Conservation (phyloP, 768 basidiomycete genomes). For the Arthromyces matolae region DNA sequence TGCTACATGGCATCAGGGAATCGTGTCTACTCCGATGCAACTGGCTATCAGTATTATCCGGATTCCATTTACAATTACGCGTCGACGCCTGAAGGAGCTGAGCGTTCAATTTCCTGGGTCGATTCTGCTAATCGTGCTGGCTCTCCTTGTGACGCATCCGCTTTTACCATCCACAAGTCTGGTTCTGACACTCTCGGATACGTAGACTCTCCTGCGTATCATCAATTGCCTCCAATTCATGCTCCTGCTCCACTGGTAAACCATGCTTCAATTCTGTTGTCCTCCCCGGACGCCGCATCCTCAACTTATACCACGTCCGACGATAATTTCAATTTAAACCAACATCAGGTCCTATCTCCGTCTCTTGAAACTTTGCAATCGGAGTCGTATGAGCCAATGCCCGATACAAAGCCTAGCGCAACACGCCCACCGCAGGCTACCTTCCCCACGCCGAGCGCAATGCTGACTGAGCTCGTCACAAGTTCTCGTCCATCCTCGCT, state of each 20-base stretch:
- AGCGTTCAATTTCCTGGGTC: too few relatives aligned
- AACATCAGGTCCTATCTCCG: neutral
- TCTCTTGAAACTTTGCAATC: too few relatives aligned
- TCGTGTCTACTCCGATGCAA: too few relatives aligned
- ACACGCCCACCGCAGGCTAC: conserved; percentile 29
- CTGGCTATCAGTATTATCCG: neutral
- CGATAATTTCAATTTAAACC: conserved; percentile 1
- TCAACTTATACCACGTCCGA: neutral
- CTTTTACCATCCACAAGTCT: too few relatives aligned
- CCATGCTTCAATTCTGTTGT: conserved; percentile 15
- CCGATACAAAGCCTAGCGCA: conserved; percentile 5
- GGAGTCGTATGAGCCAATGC: conserved; percentile 7
- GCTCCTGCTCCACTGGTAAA: conserved; percentile 25
- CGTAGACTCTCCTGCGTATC: conserved; percentile 8
- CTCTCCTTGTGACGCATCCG: too few relatives aligned
- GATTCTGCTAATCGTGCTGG: too few relatives aligned
- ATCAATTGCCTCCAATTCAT: conserved; percentile 23
- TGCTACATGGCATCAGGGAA: too few relatives aligned
- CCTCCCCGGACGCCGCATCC: neutral
- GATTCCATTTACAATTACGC: neutral
- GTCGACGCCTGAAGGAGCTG: neutral
- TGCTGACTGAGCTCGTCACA: conserved; percentile 44
- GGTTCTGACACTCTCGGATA: too few relatives aligned
- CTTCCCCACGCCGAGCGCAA: conserved; percentile 65
- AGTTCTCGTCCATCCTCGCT: conserved; percentile 6